Percentiles rank a stretch among this genome's conserved stretches.
phyloP scores from a whole-genome alignment of 495 filamentous ascomycete species.

The Penicillium arizonense region DNA sequence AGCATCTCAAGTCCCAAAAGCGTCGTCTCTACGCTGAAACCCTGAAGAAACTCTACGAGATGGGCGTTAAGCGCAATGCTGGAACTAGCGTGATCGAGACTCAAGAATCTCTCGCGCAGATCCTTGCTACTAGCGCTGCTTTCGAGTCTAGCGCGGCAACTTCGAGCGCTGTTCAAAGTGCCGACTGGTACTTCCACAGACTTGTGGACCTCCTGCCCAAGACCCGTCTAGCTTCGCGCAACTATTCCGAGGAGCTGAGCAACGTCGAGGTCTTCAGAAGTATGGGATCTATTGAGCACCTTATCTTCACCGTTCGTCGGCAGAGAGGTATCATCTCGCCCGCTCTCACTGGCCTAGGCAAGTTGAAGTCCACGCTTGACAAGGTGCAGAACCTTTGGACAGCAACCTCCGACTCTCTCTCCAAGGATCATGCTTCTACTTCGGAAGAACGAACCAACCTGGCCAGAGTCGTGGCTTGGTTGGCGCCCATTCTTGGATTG shows the following conservation, averaged over 20 bases:
- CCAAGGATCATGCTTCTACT: conserved; percentile 20
- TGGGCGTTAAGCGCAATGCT: conserved; percentile 85
- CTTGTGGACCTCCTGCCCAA: conserved; percentile 67
- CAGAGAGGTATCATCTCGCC: conserved; percentile 60
- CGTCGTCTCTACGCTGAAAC: conserved; percentile 88
- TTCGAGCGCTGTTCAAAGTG: conserved; percentile 28
- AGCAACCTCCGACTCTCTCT: conserved; percentile 27
- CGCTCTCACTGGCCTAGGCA: conserved; percentile 34
- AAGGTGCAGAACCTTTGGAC: conserved; percentile 46
- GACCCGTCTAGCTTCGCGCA: conserved; percentile 60
- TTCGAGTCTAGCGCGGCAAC: conserved; percentile 25
- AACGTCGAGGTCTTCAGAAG: conserved; percentile 72
- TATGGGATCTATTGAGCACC: conserved; percentile 76
- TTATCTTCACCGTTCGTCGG: conserved; percentile 64
- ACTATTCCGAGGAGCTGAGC: conserved; percentile 82
- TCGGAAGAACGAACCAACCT: conserved; percentile 18
- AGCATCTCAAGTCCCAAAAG: conserved; percentile 87
- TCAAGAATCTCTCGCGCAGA: conserved; percentile 66
- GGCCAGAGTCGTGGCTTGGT: conserved; percentile 41
- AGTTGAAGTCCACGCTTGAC: conserved; percentile 33
- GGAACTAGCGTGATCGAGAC: conserved; percentile 63
- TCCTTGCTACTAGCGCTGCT: conserved; percentile 56
- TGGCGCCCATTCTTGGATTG: conserved; percentile 48
- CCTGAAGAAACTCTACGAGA: conserved; percentile 72
- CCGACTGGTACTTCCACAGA: conserved; percentile 77